Percentiles rank a stretch among this genome's conserved stretches.
phyloP scores from a whole-genome alignment of 2,329 filamentous ascomycete species.

The Macrophomina phaseolina region DNA sequence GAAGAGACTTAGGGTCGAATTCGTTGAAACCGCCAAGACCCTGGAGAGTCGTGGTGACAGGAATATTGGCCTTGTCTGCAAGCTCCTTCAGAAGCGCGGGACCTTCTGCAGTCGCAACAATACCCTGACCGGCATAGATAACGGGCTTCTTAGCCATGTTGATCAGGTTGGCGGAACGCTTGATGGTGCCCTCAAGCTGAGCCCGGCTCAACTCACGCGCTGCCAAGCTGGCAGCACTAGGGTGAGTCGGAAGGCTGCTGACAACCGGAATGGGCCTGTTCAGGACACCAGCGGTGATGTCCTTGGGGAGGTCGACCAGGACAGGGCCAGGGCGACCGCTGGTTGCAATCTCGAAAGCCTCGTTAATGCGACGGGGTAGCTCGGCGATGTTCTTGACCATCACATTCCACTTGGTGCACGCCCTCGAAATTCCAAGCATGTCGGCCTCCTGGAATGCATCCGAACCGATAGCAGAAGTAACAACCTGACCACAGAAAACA shows the following conservation, averaged over 20 bases:
- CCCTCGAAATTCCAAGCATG: slow-evolving; percentile 87
- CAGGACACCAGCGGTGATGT: slow-evolving; percentile 86
- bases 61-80: slow-evolving; percentile 88
- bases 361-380: slow-evolving; percentile 90
- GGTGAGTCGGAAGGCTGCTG: slow-evolving; percentile 74
- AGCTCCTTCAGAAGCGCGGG: slow-evolving; percentile 80
- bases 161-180: slow-evolving; percentile 79
- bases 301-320: slow-evolving; percentile 93
- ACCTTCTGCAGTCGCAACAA: slow-evolving; percentile 80
- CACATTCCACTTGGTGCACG: slow-evolving; percentile 98
- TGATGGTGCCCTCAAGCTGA: slow-evolving; percentile 75
- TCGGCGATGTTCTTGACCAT: slow-evolving; percentile 97
- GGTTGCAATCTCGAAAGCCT: slow-evolving; percentile 97
- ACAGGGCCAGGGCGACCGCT: slow-evolving; percentile 93
- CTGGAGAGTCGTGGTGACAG: slow-evolving; percentile 94
- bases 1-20: slow-evolving; percentile 88
- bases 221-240: slow-evolving; percentile 83
- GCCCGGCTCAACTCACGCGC: slow-evolving; percentile 74
- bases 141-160: slow-evolving; percentile 92
- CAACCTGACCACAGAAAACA: slow-evolving; percentile 93
- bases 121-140: slow-evolving; percentile 92
- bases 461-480: slow-evolving; percentile 86
- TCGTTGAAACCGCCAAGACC: slow-evolving; percentile 93
- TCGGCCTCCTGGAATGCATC: slow-evolving; percentile 98
- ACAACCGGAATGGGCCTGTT: slow-evolving; percentile 82